Evolutionary conservation across 2,329 filamentous ascomycete genomes (phyloP).

Genomic region (Curvularia eragrostidis): DNA sequence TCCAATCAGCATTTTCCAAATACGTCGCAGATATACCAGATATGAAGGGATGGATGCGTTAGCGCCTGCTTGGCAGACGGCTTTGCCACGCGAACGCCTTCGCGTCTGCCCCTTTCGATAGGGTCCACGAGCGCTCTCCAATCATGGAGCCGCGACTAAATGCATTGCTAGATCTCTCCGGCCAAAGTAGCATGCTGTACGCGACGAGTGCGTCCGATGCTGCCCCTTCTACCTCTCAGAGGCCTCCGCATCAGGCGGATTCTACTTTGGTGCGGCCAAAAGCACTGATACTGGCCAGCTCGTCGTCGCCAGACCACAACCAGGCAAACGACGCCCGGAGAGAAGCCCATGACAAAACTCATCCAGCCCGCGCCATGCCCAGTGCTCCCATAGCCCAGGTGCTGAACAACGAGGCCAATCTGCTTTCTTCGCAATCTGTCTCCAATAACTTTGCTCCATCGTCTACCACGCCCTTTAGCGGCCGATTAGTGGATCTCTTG

Average conservation of each 20-base stretch:
- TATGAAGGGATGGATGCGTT: constrained; percentile 6
- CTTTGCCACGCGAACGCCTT: constrained; percentile 10
- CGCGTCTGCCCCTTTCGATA: constrained; percentile 14
- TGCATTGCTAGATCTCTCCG: constrained; percentile 15
- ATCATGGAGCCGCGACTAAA: constrained; percentile 18
- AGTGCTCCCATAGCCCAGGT: constrained; percentile 47
- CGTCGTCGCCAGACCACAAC: constrained; percentile 7
- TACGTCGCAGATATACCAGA: neutral
- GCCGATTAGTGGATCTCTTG: constrained; percentile 38
- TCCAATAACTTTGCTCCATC: constrained; percentile 16
- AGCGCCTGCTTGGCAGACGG: constrained; percentile 15
- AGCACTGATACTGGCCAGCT: constrained; percentile 13
- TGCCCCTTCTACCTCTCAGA: constrained; percentile 5
- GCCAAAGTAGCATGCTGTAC: constrained; percentile 6
- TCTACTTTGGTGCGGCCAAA: constrained; percentile 13
- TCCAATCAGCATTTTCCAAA: neutral
- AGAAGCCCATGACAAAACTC: constrained; percentile 8
- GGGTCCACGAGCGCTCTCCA: constrained; percentile 13
- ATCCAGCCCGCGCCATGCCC: constrained; percentile 22
- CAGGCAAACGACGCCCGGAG: constrained; percentile 10
- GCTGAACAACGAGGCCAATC: constrained; percentile 36
- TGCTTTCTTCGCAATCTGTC: constrained; percentile 20
- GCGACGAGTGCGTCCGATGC: constrained; percentile 2
- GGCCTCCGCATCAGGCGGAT: constrained; percentile 7
- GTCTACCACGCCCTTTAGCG: constrained; percentile 35